phyloP scores from a whole-genome alignment of 192 early-diverging fungal genomes.

The Entomortierella chlamydospora region DNA sequence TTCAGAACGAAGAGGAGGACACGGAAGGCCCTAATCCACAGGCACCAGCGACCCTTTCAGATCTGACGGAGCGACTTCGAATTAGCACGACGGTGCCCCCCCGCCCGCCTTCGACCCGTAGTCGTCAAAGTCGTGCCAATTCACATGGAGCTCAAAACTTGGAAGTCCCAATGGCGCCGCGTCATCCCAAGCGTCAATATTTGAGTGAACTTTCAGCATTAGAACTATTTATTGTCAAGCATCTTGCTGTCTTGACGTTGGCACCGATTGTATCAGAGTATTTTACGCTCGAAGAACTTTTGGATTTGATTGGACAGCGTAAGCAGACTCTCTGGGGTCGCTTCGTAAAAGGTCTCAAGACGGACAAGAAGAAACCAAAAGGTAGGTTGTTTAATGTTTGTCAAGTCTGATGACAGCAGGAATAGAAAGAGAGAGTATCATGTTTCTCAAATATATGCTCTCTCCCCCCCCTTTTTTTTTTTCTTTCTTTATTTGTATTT shows the following conservation, averaged over 20 bases:
- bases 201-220: constrained; percentile 79
- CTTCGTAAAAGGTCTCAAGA: constrained; percentile 74
- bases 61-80: constrained; percentile 45
- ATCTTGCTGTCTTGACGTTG: constrained; percentile 83
- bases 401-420: too few species aligned
- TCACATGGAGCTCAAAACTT: constrained; percentile 10
- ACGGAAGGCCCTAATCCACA: constrained; percentile 26
- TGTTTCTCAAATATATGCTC: background rate
- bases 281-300: constrained; percentile 78
- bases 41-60: constrained; percentile 48
- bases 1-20: constrained; percentile 22
- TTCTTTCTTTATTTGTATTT: background rate
- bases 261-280: constrained; percentile 76
- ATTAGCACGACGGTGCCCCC: constrained; percentile 19
- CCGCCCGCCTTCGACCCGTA: constrained; percentile 2
- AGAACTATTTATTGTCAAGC: constrained; percentile 86
- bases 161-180: constrained; percentile 2
- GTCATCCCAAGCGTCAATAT: constrained; percentile 56
- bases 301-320: constrained; percentile 79
- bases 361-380: constrained; percentile 65
- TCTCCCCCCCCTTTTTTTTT: too few species aligned
- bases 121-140: constrained; percentile 12
- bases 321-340: constrained; percentile 86
- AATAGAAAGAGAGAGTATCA: background rate
- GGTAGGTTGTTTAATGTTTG: constrained; percentile 47